phyloP scores from a whole-genome alignment of 176 grass and related monocot genomes.

The Carex cristatella region DNA sequence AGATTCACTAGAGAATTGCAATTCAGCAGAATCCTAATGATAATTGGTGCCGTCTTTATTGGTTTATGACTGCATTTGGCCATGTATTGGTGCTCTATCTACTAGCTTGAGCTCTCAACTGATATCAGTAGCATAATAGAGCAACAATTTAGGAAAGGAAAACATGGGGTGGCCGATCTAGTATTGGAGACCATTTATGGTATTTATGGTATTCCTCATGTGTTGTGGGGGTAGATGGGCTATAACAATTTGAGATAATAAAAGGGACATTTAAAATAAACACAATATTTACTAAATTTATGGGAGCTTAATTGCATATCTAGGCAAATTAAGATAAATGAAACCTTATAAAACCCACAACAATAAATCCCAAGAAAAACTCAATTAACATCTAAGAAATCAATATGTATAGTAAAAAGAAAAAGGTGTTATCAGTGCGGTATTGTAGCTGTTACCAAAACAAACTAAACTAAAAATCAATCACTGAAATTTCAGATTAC shows the following conservation, averaged over 20 bases:
- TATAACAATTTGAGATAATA: neutral
- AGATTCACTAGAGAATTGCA: neutral
- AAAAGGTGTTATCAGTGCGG: neutral
- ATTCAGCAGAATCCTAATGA: too few relatives aligned
- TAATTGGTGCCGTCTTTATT: neutral
- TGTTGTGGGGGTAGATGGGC: neutral
- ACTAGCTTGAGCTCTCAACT: neutral
- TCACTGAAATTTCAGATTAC: neutral
- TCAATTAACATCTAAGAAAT: neutral
- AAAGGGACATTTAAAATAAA: neutral
- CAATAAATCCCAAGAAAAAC: neutral
- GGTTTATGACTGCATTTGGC: neutral
- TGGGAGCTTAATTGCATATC: neutral
- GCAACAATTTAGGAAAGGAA: neutral
- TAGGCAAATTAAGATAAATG: neutral
- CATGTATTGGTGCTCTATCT: neutral
- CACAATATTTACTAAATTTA: neutral
- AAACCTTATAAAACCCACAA: neutral
- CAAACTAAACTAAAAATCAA: neutral
- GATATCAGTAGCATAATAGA: neutral
- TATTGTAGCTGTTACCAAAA: neutral
- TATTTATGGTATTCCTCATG: neutral
- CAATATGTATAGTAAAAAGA: neutral
- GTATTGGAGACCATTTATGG: neutral
- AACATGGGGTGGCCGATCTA: neutral